Base-by-base conservation (phyloP, 148 eudicot genomes). In the Mesembryanthemum crystallinum region DNA sequence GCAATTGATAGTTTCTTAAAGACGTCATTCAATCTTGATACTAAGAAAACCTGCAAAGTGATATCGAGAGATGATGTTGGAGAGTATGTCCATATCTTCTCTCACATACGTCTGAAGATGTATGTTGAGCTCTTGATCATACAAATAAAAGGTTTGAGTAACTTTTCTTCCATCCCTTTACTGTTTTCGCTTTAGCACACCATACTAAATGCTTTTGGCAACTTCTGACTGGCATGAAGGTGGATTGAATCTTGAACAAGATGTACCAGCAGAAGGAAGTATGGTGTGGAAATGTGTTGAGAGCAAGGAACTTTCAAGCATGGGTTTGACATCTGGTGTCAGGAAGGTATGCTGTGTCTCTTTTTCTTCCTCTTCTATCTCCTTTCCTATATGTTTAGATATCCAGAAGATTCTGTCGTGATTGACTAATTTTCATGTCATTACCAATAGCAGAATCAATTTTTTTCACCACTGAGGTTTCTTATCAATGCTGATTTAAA, bases 291-390 rank as follows among this genome's bases (percentile, higher is more conserved):
- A 92, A 75, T 90, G 71, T 77, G 96, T 90, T 24, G 90, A 91
- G 68, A 71, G 70, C 65, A 68, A 84, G 83, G 87, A 73, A 72
- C 88, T 94, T 81, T 82, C 90, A 64, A 92, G 83, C 81, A 85
- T 94, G 93, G 97, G 98, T 39, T 84, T 94, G 82, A 89, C 98
- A 72, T 89, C 98, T 77, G 98, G 98, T 62, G 96, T 95, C 47
- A 86, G 92, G 85, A 95, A 92, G 97, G 97, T 95, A 89, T 62
- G 23, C 12, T 43, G 54, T 21, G 7, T 24, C 25, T 27, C 24
- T 33, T 54, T 23, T 0, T 55, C 57, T 24, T n/a, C 39, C 4
- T 12, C n/a, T 52, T 27, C 39, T 30, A 12, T 45, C 18, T 29
- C 32, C 11, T 39, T 64, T 45, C 30, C 1, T 3, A 23, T 1